phyloP scores from a whole-genome alignment of 2,329 filamentous ascomycete species.

The Aaosphaeria pasadenensis region DNA sequence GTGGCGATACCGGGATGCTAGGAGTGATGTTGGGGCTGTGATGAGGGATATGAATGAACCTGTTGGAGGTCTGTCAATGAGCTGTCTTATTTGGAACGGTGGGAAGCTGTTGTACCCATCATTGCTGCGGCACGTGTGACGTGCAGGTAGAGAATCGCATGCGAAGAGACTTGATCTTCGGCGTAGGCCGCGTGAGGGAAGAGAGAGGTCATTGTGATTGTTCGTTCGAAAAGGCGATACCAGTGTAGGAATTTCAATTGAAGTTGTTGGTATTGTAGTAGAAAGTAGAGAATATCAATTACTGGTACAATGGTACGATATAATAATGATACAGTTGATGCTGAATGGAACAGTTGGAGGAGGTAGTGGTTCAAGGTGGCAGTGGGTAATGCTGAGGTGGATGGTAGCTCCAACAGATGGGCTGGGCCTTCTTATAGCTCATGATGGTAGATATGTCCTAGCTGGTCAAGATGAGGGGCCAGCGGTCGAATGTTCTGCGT shows the following conservation, averaged over 20 bases:
- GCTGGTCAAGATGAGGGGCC: too few species aligned
- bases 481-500: too few species aligned
- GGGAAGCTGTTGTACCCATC: conserved; percentile 1
- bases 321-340: too few species aligned
- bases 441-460: too few species aligned
- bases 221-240: not conserved
- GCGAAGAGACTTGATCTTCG: conserved; percentile 59
- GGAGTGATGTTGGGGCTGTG: conserved; percentile 29
- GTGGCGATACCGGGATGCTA: conserved; percentile 19
- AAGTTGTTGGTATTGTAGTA: not conserved
- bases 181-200: conserved; percentile 57
- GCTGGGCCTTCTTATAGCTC: too few species aligned
- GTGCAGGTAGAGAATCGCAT: conserved; percentile 58
- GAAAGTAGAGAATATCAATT: not conserved
- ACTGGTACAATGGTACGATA: too few species aligned
- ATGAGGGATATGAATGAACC: conserved; percentile 50
- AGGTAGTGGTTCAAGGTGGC: too few species aligned
- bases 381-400: too few species aligned
- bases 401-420: too few species aligned
- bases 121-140: conserved; percentile 57
- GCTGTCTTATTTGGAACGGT: too few species aligned
- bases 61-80: conserved; percentile 5
- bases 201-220: conserved; percentile 48
- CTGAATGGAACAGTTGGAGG: too few species aligned
- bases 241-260: too few species aligned